Percentiles rank a stretch among this genome's conserved stretches.
These are phyloP conservation scores for Protea cynaroides DNA, from an alignment of 164 flowering plant genomes.

Conservation along the genomic window DNA sequence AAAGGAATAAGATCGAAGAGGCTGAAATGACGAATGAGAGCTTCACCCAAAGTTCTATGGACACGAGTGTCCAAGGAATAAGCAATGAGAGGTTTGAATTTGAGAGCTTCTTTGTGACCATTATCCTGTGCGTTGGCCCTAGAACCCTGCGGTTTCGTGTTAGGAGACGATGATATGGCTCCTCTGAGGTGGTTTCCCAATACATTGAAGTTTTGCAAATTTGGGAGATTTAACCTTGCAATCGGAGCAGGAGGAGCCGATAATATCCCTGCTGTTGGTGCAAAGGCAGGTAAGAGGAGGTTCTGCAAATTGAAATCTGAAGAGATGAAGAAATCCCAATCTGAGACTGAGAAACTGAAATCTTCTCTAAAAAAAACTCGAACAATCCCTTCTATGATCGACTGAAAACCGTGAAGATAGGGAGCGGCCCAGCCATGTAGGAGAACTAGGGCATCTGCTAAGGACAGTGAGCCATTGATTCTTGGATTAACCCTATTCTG, in stretches of 20 bases:
- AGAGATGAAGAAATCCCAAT: too few relatives aligned
- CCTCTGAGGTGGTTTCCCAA: conserved; percentile 63
- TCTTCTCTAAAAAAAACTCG: too few relatives aligned
- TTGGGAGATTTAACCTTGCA: conserved; percentile 29
- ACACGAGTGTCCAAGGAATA: conserved; percentile 4
- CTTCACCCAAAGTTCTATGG: conserved; percentile 32
- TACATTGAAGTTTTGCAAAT: conserved; percentile 65
- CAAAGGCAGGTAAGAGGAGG: too few relatives aligned
- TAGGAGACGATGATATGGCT: conserved; percentile 47
- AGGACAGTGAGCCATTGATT: too few relatives aligned
- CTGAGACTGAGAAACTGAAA: too few relatives aligned
- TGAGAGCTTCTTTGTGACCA: conserved; percentile 24
- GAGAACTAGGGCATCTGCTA: too few relatives aligned
- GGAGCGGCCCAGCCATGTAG: too few relatives aligned
- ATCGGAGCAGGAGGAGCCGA: conserved; percentile 58
- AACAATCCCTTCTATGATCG: too few relatives aligned
- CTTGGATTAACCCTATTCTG: too few relatives aligned
- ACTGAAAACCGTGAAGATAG: too few relatives aligned
- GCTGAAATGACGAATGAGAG: conserved; percentile 73
- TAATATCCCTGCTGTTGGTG: too few relatives aligned
- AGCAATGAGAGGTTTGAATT: conserved; percentile 27
- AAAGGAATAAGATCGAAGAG: conserved; percentile 74
- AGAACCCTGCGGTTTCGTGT: conserved; percentile 27
- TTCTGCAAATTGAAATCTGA: too few relatives aligned
- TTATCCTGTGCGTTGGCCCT: conserved; percentile 3